Percentiles rank a stretch among this genome's conserved stretches.
Evolutionary conservation across 2,329 filamentous ascomycete species (phyloP).

Genomic region (Hirsutella minnesotensis): DNA sequence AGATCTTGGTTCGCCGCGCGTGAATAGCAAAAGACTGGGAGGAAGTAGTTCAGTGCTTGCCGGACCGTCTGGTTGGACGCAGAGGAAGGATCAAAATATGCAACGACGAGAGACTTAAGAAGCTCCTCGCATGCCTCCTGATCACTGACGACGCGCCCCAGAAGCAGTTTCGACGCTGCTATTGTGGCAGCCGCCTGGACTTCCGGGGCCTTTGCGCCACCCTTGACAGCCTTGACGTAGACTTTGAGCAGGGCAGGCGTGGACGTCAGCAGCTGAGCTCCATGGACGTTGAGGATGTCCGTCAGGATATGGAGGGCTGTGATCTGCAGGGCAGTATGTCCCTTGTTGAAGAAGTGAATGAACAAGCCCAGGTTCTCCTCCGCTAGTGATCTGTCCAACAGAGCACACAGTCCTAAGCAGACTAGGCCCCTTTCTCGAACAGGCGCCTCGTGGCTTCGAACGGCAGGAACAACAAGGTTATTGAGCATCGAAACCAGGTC

Average conservation of each 20-base stretch:
- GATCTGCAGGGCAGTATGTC: constrained; percentile 78
- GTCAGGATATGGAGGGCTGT: constrained; percentile 85
- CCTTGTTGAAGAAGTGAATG: constrained; percentile 91
- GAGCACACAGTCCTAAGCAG: constrained; percentile 80
- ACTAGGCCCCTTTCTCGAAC: constrained; percentile 84
- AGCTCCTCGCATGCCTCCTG: constrained; percentile 56
- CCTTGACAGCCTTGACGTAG: constrained; percentile 72
- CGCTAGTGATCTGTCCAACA: constrained; percentile 83
- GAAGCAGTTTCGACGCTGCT: constrained; percentile 74
- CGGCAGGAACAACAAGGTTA: constrained; percentile 89
- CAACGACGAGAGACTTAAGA: constrained; percentile 71
- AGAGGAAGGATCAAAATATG: constrained; percentile 83
- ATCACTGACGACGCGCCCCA: constrained; percentile 67
- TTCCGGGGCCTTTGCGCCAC: constrained; percentile 53
- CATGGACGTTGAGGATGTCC: constrained; percentile 85
- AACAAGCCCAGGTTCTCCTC: constrained; percentile 88
- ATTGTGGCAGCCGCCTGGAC: constrained; percentile 74
- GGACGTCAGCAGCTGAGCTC: constrained; percentile 58
- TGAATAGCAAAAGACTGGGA: constrained; percentile 89
- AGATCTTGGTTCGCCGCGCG: constrained; percentile 69
- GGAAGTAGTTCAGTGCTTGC: constrained; percentile 83
- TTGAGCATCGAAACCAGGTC: constrained; percentile 97
- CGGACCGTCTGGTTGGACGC: constrained; percentile 68
- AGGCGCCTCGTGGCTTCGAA: constrained; percentile 83
- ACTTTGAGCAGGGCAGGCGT: constrained; percentile 67